Conservation (phyloP, 148 eudicot genomes). For the Chenopodium quinoa region DNA sequence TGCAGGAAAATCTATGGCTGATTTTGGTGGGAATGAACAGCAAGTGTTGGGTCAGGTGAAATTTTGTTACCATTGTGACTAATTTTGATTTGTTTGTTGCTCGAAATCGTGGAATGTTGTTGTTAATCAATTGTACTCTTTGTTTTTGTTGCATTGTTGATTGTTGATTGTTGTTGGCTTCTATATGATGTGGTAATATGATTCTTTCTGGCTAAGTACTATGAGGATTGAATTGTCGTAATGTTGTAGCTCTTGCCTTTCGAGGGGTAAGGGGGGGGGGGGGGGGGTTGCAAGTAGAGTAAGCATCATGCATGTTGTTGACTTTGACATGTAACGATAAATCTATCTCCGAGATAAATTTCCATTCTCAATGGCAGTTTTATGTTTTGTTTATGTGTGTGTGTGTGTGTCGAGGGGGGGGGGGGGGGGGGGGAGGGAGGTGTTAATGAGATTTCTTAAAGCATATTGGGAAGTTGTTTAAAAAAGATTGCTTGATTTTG, state of each 20-base stretch:
- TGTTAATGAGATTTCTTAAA: not conserved
- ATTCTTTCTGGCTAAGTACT: not conserved
- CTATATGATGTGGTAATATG: not conserved
- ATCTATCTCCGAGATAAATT: not conserved
- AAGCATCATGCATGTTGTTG: not conserved
- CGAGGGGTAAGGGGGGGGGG: not conserved
- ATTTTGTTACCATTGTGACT: not conserved
- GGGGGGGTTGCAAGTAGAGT: not conserved
- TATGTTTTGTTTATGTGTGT: not conserved
- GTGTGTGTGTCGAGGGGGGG: no score
- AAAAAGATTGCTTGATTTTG: not conserved
- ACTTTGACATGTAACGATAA: not conserved
- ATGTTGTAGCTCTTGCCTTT: not conserved
- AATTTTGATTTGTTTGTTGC: not conserved
- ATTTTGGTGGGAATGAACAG: not conserved
- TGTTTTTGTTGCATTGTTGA: not conserved
- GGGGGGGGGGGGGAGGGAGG: not conserved
- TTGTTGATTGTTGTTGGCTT: not conserved
- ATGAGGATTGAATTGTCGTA: not conserved
- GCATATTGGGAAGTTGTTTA: not conserved
- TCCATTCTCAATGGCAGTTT: not conserved
- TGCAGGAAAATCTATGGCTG: constrained; percentile 14
- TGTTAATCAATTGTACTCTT: not conserved
- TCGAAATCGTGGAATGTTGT: not conserved
- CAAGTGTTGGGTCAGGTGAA: constrained; percentile 21